Evolutionary conservation across 139 green algal species (phyloP), one percentile per base, ranked within the genome.

Genomic region (Monoraphidium neglectum): DNA sequence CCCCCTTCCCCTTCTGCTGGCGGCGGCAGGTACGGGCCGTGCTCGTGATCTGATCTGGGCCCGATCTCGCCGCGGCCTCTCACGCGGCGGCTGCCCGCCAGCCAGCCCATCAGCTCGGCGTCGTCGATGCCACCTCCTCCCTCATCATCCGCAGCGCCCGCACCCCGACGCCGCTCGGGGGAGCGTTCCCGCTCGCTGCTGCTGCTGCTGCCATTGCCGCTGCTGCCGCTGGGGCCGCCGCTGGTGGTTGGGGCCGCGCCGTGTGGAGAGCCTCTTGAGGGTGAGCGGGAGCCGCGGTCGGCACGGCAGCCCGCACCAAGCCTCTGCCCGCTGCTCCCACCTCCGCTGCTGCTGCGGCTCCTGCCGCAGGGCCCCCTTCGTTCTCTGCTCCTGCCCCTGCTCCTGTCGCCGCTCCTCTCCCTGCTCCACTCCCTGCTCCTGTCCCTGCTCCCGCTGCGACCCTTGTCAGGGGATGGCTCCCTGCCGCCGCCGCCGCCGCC

Each of bases 51-150:
- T 35, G 70, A 69, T 3, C 77, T 60, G 1, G 77, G 68, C 12
- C 84, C 84, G 3, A 82, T 35, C 12, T 47, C 80, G 8, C 83
- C 83, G 0, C 83, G 69, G 13, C 84, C 84, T 37, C 51, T 21
- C 28, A 78, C 70, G 10, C 35, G 28, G 47, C 47, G 51, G 33
- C 61, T 69, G 23, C 33, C 65, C n/a, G 61, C 40, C 2, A 72
- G 68, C 66, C 63, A 69, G 30, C 68, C 37, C 24, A 70, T 6
- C 1, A 72, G 46, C 65, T 63, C 30, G 53, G 59, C 37, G 53
- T 76, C 60, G 8, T 54, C 43, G 15, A 32, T 26, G 28, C 23
- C 23, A 1, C 4, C 37, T 33, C 16, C 33, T 75, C 16, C 38
- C 32, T 10, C 33, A 33, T 47, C 70, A 69, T 23, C 26, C 30